Conservation (phyloP, 2,329 filamentous ascomycete species). For the Alternaria longipes region DNA sequence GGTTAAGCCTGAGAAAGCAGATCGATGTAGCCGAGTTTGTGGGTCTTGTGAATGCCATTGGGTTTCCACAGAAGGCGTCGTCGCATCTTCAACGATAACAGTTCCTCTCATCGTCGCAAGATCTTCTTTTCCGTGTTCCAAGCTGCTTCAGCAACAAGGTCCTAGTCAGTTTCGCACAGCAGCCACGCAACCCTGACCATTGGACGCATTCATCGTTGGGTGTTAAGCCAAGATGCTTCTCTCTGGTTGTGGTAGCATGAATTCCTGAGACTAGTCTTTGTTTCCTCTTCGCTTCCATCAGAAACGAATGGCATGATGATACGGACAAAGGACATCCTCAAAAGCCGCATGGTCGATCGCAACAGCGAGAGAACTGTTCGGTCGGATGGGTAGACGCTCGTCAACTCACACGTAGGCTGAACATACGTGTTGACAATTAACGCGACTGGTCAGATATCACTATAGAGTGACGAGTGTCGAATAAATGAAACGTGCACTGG, state of each 20-base stretch:
- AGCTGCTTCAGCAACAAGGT: constrained; percentile 18
- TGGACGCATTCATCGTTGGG: constrained; percentile 27
- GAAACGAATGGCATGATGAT: constrained; percentile 69
- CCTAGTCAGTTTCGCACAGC: constrained; percentile 43
- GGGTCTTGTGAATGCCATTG: constrained; percentile 18
- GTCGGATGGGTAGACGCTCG: constrained; percentile 63
- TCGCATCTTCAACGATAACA: constrained; percentile 2
- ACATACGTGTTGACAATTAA: constrained; percentile 70
- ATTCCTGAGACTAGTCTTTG: constrained; percentile 95
- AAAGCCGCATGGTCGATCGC: constrained; percentile 76
- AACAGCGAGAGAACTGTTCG: constrained; percentile 34
- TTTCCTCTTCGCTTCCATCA: constrained; percentile 71
- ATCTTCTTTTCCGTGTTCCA: constrained; percentile 28
- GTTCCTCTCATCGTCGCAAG: constrained; percentile 14
- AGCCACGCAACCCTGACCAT: constrained; percentile 22
- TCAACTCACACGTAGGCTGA: constrained; percentile 61
- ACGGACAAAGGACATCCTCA: constrained; percentile 95
- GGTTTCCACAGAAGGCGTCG: constrained; percentile 29
- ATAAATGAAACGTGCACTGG: constrained; percentile 59
- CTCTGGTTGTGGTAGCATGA: constrained; percentile 82
- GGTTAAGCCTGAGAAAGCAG: constrained; percentile 28
- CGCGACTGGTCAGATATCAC: constrained; percentile 69
- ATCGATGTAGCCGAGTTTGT: constrained; percentile 13
- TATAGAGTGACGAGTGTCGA: constrained; percentile 57
- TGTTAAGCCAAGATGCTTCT: constrained; percentile 55